These are phyloP conservation scores for Mycothermus thermophilus DNA, from an alignment of 495 filamentous ascomycete genomes.

Conservation along the genomic window DNA sequence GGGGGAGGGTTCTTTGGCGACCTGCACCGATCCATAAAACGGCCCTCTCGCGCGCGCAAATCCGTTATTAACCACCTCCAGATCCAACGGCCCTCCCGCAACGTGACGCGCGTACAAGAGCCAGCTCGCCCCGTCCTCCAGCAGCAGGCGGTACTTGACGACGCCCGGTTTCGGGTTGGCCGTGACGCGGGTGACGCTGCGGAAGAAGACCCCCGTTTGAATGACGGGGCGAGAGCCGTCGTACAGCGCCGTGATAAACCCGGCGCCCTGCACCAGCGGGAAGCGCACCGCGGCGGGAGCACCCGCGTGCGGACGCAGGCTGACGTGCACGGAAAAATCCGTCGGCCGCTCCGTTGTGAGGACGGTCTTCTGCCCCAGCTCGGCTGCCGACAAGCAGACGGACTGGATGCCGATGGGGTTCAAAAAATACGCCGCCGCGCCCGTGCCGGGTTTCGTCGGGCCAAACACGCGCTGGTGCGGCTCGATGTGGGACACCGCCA, in stretches of 20 bases:
- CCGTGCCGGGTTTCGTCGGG: conserved; percentile 27
- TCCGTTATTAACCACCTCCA: conserved; percentile 34
- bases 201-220: conserved; percentile 60
- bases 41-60: conserved; percentile 27
- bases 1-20: conserved; percentile 49
- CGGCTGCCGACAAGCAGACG: conserved; percentile 60
- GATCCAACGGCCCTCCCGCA: conserved; percentile 27
- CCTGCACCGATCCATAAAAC: conserved; percentile 60
- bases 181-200: conserved; percentile 46
- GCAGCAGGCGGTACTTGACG: conserved; percentile 60
- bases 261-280: conserved; percentile 83
- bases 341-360: conserved; percentile 50
- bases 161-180: conserved; percentile 44
- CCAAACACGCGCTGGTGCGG: conserved; percentile 50
- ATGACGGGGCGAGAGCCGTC: conserved; percentile 53
- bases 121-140: conserved; percentile 67
- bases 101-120: conserved; percentile 59
- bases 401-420: conserved; percentile 75
- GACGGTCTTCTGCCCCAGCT: conserved; percentile 45
- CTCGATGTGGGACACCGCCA: conserved; percentile 62
- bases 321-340: conserved; percentile 60
- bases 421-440: conserved; percentile 57
- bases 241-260: conserved; percentile 72
- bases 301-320: conserved; percentile 41
- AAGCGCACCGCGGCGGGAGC: conserved; percentile 50